phyloP scores from a whole-genome alignment of 2,329 filamentous ascomycete genomes.

The Drechslerella dactyloides region DNA sequence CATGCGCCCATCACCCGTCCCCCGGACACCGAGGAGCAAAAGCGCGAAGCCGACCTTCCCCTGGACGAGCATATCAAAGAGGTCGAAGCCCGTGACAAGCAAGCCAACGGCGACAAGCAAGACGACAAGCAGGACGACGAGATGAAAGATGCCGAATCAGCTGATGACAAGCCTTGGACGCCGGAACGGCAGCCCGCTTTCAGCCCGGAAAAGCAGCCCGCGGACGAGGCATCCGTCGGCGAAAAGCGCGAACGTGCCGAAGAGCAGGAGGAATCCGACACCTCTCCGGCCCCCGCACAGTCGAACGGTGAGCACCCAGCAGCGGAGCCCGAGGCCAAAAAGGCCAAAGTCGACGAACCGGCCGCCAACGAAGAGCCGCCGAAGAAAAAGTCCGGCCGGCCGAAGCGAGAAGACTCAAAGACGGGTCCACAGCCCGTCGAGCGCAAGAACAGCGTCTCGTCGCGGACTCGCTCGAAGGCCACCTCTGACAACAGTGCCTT shows the following conservation, averaged over 20 bases:
- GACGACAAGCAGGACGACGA: conserved; percentile 3
- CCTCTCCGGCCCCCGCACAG: neutral
- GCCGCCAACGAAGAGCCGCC: neutral
- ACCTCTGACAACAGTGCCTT: conserved; percentile 18
- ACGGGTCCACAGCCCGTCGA: conserved; percentile 1
- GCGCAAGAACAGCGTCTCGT: conserved; percentile 31
- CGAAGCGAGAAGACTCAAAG: conserved; percentile 31
- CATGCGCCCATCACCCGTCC: conserved; percentile 19
- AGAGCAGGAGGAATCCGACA: conserved; percentile 12
- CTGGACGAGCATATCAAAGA: conserved; percentile 28
- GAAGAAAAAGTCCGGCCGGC: conserved; percentile 30
- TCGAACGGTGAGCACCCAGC: conserved; percentile 6
- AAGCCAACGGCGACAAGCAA: neutral
- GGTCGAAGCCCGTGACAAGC: neutral
- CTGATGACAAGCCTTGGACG: too few relatives aligned
- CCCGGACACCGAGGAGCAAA: conserved; percentile 17
- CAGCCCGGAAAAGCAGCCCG: conserved; percentile 20
- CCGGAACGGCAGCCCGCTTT: too few relatives aligned
- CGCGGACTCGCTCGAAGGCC: conserved; percentile 37
- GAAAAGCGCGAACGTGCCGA: conserved; percentile 34
- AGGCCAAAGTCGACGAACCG: conserved; percentile 21
- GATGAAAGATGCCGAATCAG: conserved; percentile 31
- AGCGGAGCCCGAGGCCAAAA: conserved; percentile 39
- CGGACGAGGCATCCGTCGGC: conserved; percentile 24
- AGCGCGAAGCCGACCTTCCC: conserved; percentile 23